Evolutionary conservation across 75 land plant species (phyloP).

Genomic region (Chamaecyparis obtusa): DNA sequence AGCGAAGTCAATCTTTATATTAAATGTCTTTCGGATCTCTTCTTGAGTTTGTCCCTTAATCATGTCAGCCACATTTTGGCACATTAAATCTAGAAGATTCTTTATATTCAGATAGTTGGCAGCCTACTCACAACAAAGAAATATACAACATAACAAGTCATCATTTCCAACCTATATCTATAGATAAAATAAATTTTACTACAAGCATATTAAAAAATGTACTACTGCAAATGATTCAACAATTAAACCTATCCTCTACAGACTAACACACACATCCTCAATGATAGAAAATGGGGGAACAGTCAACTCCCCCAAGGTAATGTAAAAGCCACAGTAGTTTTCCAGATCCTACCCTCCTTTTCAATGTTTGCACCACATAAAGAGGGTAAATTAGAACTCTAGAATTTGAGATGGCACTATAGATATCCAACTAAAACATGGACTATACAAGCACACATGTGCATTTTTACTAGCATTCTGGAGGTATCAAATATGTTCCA

Average conservation of each 20-base stretch:
- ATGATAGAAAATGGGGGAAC: background rate
- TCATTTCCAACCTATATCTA: background rate
- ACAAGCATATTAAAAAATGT: background rate
- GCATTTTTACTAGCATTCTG: too few species aligned
- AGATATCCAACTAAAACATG: too few species aligned
- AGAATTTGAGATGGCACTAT: too few species aligned
- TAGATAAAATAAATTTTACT: background rate
- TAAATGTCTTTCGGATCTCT: slow-evolving; percentile 61
- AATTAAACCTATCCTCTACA: background rate
- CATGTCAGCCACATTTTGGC: slow-evolving; percentile 68
- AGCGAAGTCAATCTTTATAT: slow-evolving; percentile 50
- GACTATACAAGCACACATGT: too few species aligned
- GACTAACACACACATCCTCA: background rate
- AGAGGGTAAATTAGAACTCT: background rate
- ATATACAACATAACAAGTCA: background rate
- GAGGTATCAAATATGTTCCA: too few species aligned
- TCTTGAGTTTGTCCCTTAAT: slow-evolving; percentile 65
- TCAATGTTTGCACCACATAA: background rate
- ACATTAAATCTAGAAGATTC: slow-evolving; percentile 42
- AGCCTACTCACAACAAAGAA: slow-evolving; percentile 26
- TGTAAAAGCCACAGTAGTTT: background rate
- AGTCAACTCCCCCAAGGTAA: background rate
- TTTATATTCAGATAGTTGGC: slow-evolving; percentile 57
- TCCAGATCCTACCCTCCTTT: background rate
- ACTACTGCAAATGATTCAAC: background rate